A percentile compares a stretch with the other conserved stretches of the same genome.
phyloP scores from a whole-genome alignment of 495 filamentous ascomycete species.

The Elaphomyces granulatus region DNA sequence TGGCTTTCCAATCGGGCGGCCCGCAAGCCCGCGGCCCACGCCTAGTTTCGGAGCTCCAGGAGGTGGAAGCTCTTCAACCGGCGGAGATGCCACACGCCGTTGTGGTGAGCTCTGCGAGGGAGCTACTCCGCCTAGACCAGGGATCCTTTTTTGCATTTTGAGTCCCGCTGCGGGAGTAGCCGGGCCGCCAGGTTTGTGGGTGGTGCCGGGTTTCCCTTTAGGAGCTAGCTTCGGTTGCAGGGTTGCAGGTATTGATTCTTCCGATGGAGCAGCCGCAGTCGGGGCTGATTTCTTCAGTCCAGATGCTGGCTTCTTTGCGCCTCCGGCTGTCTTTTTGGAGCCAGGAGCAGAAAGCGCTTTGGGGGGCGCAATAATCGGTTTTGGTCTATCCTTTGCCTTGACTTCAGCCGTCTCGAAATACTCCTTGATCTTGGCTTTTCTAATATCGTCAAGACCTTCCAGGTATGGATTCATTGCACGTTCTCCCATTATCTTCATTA shows the following conservation, averaged over 20 bases:
- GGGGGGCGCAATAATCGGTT: conserved; percentile 56
- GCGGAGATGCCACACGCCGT: conserved; percentile 37
- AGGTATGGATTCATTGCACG: conserved; percentile 89
- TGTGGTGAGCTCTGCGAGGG: conserved; percentile 46
- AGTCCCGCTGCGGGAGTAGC: conserved; percentile 43
- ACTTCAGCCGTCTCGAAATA: conserved; percentile 86
- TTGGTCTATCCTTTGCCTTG: conserved; percentile 93
- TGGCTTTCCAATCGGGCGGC: conserved; percentile 75
- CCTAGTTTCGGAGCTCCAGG: conserved; percentile 51
- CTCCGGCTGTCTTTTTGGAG: conserved; percentile 27
- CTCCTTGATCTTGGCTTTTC: conserved; percentile 93
- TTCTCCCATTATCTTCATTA: conserved; percentile 99
- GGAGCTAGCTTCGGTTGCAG: conserved; percentile 44
- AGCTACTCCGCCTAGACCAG: conserved; percentile 36
- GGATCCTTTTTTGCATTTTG: conserved; percentile 54
- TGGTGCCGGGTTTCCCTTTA: conserved; percentile 44
- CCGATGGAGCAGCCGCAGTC: conserved; percentile 42
- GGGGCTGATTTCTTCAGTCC: conserved; percentile 41
- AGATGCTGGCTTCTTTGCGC: conserved; percentile 38
- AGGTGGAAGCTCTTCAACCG: conserved; percentile 41
- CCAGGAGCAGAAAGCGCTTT: conserved; percentile 33
- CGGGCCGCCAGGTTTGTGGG: conserved; percentile 53
- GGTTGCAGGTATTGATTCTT: conserved; percentile 34
- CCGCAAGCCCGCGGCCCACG: conserved; percentile 64
- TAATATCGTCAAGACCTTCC: conserved; percentile 91